Evolutionary conservation across 129 eudicot species (phyloP), one percentile per base, ranked within the genome.

Genomic region (Scalesia atractyloides): DNA sequence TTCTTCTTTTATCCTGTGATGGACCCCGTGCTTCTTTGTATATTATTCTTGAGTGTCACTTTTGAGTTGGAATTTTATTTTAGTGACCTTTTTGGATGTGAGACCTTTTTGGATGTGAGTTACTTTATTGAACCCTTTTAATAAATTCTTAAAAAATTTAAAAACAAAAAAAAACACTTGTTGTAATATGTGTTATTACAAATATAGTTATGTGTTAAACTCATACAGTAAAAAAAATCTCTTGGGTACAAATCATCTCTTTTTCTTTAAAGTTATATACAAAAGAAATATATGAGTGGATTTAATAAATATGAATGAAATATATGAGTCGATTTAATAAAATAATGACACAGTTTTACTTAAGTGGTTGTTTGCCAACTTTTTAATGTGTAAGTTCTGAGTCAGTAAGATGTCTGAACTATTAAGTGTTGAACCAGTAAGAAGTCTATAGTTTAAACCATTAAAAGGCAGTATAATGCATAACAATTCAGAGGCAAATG

Each of bases 11-110:
- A 41, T 71, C 75, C 13, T 20, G 22, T 19, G 43, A 56, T 19
- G 66, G 75, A 71, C 53, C 66, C 57, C 75, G 46, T 41, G 66
- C 11, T 71, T 70, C 66, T 70, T 70, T 20, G 64, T 56, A 44
- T 70, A 70, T 39, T 70, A n/a, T 70, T 58, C 64, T 58, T 70
- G 54, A 54, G 56, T 34, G 65, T 36, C 66, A 41, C 51, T 52
- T 53, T 26, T 18, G 37, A 18, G 22, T 17, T 16, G 41, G 72
- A n/a, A 13, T 34, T 2, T 51, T 56, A 56, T 56, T 20, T 51
- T 69, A 16, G 5, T 34, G 19, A n/a, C 36, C 19, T 13, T 30
- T 49, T 44, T 44, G 36, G 17, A 44, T 41, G 13, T 43, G 70
- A 36, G 20, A n/a, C 36, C 19, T 13, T 30, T 49, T 44, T 44